Conservation (phyloP, 2,329 filamentous ascomycete genomes). For the Aureobasidium sp. region DNA sequence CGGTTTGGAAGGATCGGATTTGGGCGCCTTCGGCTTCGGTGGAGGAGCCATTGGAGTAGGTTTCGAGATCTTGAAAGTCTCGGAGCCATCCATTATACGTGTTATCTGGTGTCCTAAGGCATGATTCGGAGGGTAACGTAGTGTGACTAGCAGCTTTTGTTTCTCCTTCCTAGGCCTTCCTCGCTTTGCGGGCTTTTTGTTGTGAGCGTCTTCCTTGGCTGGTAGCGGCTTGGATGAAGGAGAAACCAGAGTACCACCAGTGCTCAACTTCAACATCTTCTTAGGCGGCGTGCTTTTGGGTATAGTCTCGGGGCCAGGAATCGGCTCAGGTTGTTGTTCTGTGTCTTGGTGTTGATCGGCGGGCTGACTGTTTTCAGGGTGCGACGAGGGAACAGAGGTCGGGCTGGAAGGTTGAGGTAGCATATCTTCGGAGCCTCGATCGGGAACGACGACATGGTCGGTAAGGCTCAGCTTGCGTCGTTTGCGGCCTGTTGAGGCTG, state of each 20-base stretch:
- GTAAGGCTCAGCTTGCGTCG: slow-evolving; percentile 7
- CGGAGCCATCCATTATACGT: slow-evolving; percentile 48
- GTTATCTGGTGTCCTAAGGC: slow-evolving; percentile 56
- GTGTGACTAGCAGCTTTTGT: slow-evolving; percentile 22
- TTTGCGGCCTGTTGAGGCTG: not conserved
- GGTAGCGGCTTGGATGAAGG: slow-evolving; percentile 29
- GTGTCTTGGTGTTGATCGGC: not conserved
- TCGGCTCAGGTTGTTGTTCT: not conserved
- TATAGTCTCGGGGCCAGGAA: too few species aligned
- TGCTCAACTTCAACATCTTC: slow-evolving; percentile 36
- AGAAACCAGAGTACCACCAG: slow-evolving; percentile 40
- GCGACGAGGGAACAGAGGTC: slow-evolving; percentile 3
- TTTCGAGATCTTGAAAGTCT: slow-evolving; percentile 21
- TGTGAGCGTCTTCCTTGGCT: slow-evolving; percentile 17
- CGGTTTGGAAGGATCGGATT: slow-evolving; percentile 35
- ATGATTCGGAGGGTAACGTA: slow-evolving; percentile 43
- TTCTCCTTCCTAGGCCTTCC: slow-evolving; percentile 26
- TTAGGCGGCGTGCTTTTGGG: slow-evolving; percentile 24
- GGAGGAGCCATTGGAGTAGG: slow-evolving; percentile 12
- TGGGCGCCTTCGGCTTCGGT: slow-evolving; percentile 25
- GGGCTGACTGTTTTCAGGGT: slow-evolving; percentile 5
- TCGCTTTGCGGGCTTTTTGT: slow-evolving; percentile 23
- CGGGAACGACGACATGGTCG: not conserved
- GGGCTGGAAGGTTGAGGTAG: slow-evolving; percentile 12
- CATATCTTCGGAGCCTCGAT: slow-evolving; percentile 13